Percentiles rank a stretch among this genome's conserved stretches.
Conservation (phyloP, 2,329 filamentous ascomycete genomes). For the Beauveria asiatica region DNA sequence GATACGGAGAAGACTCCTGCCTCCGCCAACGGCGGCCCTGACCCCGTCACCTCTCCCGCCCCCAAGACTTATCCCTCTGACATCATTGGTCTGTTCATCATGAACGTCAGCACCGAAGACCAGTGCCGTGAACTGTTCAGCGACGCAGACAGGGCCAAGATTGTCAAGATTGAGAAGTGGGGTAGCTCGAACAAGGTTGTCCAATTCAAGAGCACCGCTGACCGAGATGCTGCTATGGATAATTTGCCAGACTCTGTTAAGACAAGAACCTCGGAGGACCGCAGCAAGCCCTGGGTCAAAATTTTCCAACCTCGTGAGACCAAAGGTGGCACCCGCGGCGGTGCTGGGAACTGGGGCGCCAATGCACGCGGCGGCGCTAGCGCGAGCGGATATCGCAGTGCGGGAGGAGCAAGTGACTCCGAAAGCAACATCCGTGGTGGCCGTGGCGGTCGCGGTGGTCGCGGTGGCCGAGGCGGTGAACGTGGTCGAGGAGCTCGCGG, state of each 20-base stretch:
- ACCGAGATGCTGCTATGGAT: constrained; percentile 71
- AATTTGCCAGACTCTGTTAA: constrained; percentile 69
- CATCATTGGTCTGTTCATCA: constrained; percentile 81
- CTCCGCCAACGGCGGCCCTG: constrained; percentile 45
- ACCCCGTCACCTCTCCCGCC: constrained; percentile 48
- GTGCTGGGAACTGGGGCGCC: constrained; percentile 59
- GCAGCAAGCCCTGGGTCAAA: constrained; percentile 73
- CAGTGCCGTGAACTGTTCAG: constrained; percentile 74
- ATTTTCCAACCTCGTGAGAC: constrained; percentile 65
- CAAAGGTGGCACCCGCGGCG: constrained; percentile 51
- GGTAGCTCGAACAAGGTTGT: constrained; percentile 75
- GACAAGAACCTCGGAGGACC: constrained; percentile 61
- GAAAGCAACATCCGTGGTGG: constrained; percentile 49
- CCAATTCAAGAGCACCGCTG: constrained; percentile 70
- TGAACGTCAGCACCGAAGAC: constrained; percentile 75
- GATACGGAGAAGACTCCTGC: constrained; percentile 48
- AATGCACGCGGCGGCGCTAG: constrained; percentile 52
- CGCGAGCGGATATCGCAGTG: constrained; percentile 75
- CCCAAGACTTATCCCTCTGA: constrained; percentile 53
- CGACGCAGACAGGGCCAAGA: constrained; percentile 75
- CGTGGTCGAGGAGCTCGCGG: constrained; percentile 50
- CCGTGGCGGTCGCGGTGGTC: constrained; percentile 46
- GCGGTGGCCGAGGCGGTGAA: constrained; percentile 49
- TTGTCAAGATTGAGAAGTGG: constrained; percentile 70
- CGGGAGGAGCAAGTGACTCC: constrained; percentile 64